Evolutionary conservation across 257 asterid species (phyloP), one percentile per base, ranked within the genome.

Genomic region (Forsythia suspensa): DNA sequence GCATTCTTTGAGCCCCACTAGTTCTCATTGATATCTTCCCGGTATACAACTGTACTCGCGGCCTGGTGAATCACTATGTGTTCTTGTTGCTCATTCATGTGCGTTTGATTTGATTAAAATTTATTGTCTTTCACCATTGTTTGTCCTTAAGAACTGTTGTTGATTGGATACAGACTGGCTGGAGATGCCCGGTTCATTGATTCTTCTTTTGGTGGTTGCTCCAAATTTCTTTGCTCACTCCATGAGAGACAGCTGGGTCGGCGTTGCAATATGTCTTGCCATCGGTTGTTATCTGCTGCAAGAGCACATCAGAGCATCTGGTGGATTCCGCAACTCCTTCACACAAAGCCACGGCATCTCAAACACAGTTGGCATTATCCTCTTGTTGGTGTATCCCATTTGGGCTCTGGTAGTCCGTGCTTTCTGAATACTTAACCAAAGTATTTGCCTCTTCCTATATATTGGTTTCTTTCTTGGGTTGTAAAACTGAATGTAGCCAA

Each of bases 131-230:
- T 3, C 4, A 15, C 10, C 2, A 20, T 0, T 51, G n/a, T 51
- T 51, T 51, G 59, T 20, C n/a, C 3, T 6, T 8, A 15, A 5
- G 52, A 55, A 13, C 18, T 69, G 42, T 5, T 67, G 41, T 75
- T 76, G 24, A 46, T 71, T 46, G 36, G 37, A 16, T 79, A 51
- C 82, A 88, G 99, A 92, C 3, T 91, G 98, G 94, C 78, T 94
- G 81, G 99, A 96, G 90, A 90, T 96, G 96, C 97, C 98, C 12
- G 97, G 97, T 73, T 90, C 99, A 5, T 57, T 96, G 88, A 89
- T 96, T 75, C 96, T 96, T 16, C 78, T 96, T 78, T 83, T 94
- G 79, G 98, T 92, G 73, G 99, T 96, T 76, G 82, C 99, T 8
- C 98, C 99, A 5, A 76, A 83, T 79, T 82, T 94, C 73, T 94